phyloP scores from a whole-genome alignment of 1,284 basidiomycete genomes.

The Ceratobasidium sp. region DNA sequence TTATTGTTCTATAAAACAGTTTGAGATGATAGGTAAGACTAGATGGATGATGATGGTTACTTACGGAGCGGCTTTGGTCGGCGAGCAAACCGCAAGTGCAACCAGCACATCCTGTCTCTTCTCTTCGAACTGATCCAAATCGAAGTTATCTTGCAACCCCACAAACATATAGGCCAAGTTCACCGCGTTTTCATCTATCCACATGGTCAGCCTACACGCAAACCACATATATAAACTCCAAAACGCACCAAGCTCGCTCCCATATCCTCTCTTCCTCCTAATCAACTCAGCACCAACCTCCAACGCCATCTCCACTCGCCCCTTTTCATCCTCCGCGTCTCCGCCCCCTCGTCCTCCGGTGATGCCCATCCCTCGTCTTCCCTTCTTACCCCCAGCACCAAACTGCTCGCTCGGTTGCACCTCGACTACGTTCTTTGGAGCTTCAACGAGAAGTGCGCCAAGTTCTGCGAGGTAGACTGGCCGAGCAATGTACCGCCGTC shows the following conservation, averaged over 20 bases:
- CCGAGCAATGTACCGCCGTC: constrained; percentile 73
- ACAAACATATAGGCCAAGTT: constrained; percentile 82
- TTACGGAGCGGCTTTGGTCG: constrained; percentile 82
- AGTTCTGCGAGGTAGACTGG: constrained; percentile 89
- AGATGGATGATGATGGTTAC: constrained; percentile 56
- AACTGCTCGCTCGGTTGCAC: constrained; percentile 26
- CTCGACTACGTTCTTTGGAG: constrained; percentile 44
- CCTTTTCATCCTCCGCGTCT: constrained; percentile 77
- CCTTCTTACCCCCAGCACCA: background rate
- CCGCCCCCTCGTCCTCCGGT: constrained; percentile 62
- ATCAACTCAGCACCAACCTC: constrained; percentile 84
- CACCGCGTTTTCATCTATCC: constrained; percentile 85
- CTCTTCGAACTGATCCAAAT: constrained; percentile 82
- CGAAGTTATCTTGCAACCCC: constrained; percentile 85
- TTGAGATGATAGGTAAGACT: background rate
- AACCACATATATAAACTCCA: background rate
- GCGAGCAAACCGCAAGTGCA: constrained; percentile 84
- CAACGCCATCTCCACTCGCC: constrained; percentile 82
- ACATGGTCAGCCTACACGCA: background rate
- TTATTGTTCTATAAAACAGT: constrained; percentile 70
- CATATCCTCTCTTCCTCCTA: constrained; percentile 82
- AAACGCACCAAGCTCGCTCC: constrained; percentile 82
- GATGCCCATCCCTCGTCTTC: constrained; percentile 56
- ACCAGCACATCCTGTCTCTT: constrained; percentile 81
- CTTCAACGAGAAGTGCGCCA: constrained; percentile 69